Conservation (phyloP, 1,284 basidiomycete species). For the Moesziomyces antarcticus region DNA sequence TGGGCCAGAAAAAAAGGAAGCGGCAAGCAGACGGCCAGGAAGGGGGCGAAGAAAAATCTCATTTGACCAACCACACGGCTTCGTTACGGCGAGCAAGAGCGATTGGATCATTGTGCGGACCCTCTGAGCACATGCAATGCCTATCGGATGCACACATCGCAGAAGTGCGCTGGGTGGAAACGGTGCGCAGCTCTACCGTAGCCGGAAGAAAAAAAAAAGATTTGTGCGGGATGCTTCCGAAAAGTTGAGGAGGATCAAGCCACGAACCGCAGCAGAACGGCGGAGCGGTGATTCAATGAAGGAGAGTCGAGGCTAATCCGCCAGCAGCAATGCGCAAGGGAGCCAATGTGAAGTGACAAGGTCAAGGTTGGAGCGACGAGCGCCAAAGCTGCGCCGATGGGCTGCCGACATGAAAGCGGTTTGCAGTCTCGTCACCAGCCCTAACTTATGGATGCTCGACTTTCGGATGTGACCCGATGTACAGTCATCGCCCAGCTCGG, state of each 20-base stretch:
- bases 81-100: not conserved
- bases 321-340: slow-evolving; percentile 1
- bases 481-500: not conserved
- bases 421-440: too few species aligned
- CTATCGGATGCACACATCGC: slow-evolving; percentile 5
- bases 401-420: not conserved
- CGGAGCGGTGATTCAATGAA: too few species aligned
- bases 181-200: too few species aligned
- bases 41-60: slow-evolving; percentile 5
- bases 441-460: not conserved
- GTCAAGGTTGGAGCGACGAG: slow-evolving; percentile 7
- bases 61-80: slow-evolving; percentile 8
- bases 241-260: too few species aligned
- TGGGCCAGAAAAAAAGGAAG: slow-evolving; percentile 8
- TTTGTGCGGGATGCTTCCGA: too few species aligned
- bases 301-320: too few species aligned
- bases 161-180: not conserved
- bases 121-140: slow-evolving; percentile 1
- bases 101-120: slow-evolving; percentile 6
- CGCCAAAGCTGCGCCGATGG: slow-evolving; percentile 14
- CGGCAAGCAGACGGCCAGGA: slow-evolving; percentile 1
- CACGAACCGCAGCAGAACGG: too few species aligned
- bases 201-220: too few species aligned
- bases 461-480: slow-evolving; percentile 7
- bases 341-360: not conserved